phyloP scores from a whole-genome alignment of 345 rosid genomes.

The Salix purpurea region DNA sequence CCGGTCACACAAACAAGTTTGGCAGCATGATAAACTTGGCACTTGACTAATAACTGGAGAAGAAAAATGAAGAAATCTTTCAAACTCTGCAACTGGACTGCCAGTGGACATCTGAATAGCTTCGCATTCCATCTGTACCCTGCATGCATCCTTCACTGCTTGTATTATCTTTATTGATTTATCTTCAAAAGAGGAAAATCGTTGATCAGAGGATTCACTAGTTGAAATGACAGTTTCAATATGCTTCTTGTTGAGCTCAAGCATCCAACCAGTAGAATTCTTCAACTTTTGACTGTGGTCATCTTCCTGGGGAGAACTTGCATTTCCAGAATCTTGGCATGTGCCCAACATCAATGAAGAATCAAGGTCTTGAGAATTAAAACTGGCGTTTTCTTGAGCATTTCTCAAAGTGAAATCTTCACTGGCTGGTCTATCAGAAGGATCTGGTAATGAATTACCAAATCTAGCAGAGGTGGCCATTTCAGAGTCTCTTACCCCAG shows the following conservation, averaged over 20 bases:
- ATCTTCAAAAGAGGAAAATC: constrained; percentile 12
- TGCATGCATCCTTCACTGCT: constrained; percentile 34
- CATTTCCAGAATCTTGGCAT: constrained; percentile 12
- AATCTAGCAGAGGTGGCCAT: constrained; percentile 12
- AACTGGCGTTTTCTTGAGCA: constrained; percentile 15
- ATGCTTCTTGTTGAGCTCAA: constrained; percentile 15
- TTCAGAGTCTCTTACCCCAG: constrained; percentile 28
- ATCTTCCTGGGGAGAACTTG: constrained; percentile 7
- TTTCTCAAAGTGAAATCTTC: constrained; percentile 20
- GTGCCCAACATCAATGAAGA: constrained; percentile 14
- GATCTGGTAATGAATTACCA: constrained; percentile 8
- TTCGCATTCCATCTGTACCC: constrained; percentile 42
- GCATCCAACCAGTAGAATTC: constrained; percentile 4
- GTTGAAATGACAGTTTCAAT: constrained; percentile 13
- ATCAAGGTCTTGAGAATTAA: constrained; percentile 14
- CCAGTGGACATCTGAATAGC: constrained; percentile 47
- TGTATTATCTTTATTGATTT: constrained; percentile 27
- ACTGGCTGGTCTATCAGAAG: constrained; percentile 16
- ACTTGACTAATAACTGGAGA: constrained; percentile 42
- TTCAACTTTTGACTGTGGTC: background rate
- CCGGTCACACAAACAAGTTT: constrained; percentile 23
- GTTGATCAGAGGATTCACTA: constrained; percentile 16
- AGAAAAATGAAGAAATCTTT: constrained; percentile 41
- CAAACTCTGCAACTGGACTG: constrained; percentile 51
- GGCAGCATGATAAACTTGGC: constrained; percentile 21